Evolutionary conservation across 306 rosid species (phyloP).

Genomic region (cucumber (Cucumis sativus)): DNA sequence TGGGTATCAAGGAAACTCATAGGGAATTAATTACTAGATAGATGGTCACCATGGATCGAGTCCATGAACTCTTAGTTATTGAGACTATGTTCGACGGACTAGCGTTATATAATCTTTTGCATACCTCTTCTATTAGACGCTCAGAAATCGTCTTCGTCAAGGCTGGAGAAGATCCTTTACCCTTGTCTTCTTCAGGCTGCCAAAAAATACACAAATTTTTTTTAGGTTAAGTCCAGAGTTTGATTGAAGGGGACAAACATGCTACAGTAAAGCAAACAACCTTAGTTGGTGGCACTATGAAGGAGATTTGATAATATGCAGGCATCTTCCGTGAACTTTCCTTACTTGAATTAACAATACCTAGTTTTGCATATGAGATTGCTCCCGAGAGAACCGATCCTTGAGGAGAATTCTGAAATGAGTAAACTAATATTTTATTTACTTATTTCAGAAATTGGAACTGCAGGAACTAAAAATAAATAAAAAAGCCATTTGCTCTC

Average conservation of each 20-base stretch:
- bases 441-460: neutral
- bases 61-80: too few species aligned
- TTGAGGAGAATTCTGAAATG: conserved; percentile 51
- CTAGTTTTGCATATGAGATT: conserved; percentile 73
- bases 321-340: conserved; percentile 64
- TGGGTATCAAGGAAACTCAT: too few species aligned
- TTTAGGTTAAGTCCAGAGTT: neutral
- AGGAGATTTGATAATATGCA: conserved; percentile 46
- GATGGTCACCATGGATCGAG: too few species aligned
- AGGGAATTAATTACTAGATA: too few species aligned
- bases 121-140: conserved; percentile 81
- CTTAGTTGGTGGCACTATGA: conserved; percentile 85
- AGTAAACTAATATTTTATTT: neutral
- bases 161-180: conserved; percentile 46
- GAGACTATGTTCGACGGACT: too few species aligned
- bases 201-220: neutral
- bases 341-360: conserved; percentile 26
- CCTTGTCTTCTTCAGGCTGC: conserved; percentile 80
- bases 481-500: neutral
- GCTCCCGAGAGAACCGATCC: conserved; percentile 82
- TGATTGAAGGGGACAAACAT: conserved; percentile 2
- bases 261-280: conserved; percentile 24
- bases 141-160: conserved; percentile 55
- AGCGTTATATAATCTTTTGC: neutral
- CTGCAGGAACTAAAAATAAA: neutral